These are phyloP conservation scores for Rhodotorula babjevae DNA, from an alignment of 768 basidiomycete species.

Conservation along the genomic window DNA sequence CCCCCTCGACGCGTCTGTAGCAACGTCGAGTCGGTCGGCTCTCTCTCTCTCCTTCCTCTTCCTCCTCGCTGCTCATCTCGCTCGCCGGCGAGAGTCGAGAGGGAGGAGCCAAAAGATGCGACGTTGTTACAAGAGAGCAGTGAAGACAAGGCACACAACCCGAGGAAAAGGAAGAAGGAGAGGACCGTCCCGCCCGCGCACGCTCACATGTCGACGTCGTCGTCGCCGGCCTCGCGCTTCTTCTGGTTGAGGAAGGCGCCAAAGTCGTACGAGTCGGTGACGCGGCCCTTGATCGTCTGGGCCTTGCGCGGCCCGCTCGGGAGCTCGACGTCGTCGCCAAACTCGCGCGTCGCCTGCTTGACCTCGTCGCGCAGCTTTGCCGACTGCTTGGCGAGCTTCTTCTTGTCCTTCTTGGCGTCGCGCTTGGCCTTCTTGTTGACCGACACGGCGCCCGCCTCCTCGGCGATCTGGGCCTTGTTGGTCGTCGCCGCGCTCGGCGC, in stretches of 20 bases:
- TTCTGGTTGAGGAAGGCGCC: slow-evolving; percentile 30
- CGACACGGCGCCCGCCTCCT: slow-evolving; percentile 31
- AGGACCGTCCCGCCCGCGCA: neutral
- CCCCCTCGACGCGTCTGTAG: no score
- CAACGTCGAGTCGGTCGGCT: no score
- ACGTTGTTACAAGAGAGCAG: neutral
- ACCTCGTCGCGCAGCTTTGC: slow-evolving; percentile 20
- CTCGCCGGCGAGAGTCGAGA: neutral
- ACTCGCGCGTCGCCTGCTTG: slow-evolving; percentile 25
- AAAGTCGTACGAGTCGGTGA: slow-evolving; percentile 37
- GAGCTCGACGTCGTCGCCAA: slow-evolving; percentile 35
- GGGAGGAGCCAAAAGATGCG: neutral
- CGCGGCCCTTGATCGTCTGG: slow-evolving; percentile 11
- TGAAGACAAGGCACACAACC: neutral
- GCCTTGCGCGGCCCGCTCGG: slow-evolving; percentile 22
- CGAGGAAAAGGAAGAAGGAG: no score
- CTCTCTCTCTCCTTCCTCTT: no score
- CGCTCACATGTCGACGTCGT: slow-evolving; percentile 16
- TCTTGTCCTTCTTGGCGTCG: slow-evolving; percentile 43
- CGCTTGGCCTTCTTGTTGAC: slow-evolving; percentile 41
- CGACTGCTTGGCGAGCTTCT: slow-evolving; percentile 34
- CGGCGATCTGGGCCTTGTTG: slow-evolving; percentile 23
- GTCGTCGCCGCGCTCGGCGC: slow-evolving; percentile 3
- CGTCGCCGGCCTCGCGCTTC: neutral
- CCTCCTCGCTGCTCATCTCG: no score